These are phyloP conservation scores for Chlamydomonas schloesseri DNA, from an alignment of 139 green algal genomes.

Conservation along the genomic window DNA sequence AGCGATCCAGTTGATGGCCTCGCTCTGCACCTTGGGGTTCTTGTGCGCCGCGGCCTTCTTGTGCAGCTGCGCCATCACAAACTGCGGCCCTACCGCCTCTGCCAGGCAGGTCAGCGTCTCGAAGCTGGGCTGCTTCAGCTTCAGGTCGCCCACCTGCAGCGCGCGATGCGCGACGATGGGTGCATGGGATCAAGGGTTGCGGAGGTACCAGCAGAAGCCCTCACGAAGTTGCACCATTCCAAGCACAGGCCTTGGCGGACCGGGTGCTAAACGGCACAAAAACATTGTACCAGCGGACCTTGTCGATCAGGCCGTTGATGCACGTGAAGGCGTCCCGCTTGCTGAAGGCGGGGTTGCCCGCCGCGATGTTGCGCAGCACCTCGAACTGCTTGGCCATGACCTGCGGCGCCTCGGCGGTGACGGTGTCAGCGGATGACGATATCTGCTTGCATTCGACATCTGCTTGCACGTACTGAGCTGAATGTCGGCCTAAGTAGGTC, in stretches of 20 bases:
- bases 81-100: conserved; percentile 89
- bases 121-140: conserved; percentile 74
- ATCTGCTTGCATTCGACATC: not conserved
- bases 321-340: conserved; percentile 74
- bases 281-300: conserved; percentile 66
- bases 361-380: conserved; percentile 69
- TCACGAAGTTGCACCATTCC: too few relatives aligned
- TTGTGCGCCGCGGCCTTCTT: conserved; percentile 87
- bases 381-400: conserved; percentile 93
- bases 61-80: conserved; percentile 87
- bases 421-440: too few relatives aligned
- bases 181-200: not conserved
- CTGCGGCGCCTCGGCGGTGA: conserved; percentile 46
- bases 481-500: too few relatives aligned
- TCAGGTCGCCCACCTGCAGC: conserved; percentile 79
- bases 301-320: conserved; percentile 83
- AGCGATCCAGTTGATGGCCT: conserved; percentile 88
- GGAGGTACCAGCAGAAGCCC: too few relatives aligned
- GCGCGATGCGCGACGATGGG: too few relatives aligned
- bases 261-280: too few relatives aligned
- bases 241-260: too few relatives aligned
- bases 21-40: conserved; percentile 96
- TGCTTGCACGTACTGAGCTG: too few relatives aligned
- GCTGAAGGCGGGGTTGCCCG: conserved; percentile 53
- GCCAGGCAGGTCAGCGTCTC: conserved; percentile 77